These are phyloP conservation scores for Suillus alpinus DNA, from an alignment of 768 basidiomycete species.

Conservation along the genomic window DNA sequence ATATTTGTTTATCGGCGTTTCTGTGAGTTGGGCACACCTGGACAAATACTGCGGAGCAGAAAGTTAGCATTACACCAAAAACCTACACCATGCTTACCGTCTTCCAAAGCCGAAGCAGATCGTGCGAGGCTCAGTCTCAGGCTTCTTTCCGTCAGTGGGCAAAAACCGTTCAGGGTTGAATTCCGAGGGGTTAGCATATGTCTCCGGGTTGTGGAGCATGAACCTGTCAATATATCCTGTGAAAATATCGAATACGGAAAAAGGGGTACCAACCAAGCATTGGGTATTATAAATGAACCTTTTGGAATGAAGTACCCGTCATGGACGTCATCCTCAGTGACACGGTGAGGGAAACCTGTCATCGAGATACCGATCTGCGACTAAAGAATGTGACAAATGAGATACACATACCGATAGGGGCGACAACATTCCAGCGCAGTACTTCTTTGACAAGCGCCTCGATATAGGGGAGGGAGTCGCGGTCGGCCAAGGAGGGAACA, in stretches of 20 bases:
- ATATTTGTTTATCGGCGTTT: conserved; percentile 16
- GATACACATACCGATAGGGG: conserved; percentile 36
- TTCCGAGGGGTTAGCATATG: conserved; percentile 49
- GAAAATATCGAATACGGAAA: conserved; percentile 1
- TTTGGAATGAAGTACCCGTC: conserved; percentile 63
- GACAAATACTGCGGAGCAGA: conserved; percentile 20
- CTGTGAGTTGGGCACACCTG: conserved; percentile 17
- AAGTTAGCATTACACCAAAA: conserved; percentile 7
- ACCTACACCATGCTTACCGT: conserved; percentile 34
- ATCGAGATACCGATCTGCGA: conserved; percentile 28
- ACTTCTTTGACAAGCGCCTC: conserved; percentile 63
- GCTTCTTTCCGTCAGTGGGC: conserved; percentile 27
- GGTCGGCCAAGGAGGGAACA: conserved; percentile 59
- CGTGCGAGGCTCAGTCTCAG: conserved; percentile 57
- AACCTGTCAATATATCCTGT: conserved; percentile 14
- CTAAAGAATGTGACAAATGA: conserved; percentile 45
- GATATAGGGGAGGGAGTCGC: conserved; percentile 56
- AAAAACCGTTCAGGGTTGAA: conserved; percentile 66
- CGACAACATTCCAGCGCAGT: conserved; percentile 38
- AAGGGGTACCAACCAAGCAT: conserved; percentile 15
- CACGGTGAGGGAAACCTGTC: conserved; percentile 43
- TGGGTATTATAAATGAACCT: conserved; percentile 25
- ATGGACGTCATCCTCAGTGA: conserved; percentile 56
- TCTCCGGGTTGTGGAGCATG: conserved; percentile 31
- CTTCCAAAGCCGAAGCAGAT: conserved; percentile 72